These are phyloP conservation scores for Scenedesmus sp. DNA, from an alignment of 163 green algal species.

Conservation along the genomic window DNA sequence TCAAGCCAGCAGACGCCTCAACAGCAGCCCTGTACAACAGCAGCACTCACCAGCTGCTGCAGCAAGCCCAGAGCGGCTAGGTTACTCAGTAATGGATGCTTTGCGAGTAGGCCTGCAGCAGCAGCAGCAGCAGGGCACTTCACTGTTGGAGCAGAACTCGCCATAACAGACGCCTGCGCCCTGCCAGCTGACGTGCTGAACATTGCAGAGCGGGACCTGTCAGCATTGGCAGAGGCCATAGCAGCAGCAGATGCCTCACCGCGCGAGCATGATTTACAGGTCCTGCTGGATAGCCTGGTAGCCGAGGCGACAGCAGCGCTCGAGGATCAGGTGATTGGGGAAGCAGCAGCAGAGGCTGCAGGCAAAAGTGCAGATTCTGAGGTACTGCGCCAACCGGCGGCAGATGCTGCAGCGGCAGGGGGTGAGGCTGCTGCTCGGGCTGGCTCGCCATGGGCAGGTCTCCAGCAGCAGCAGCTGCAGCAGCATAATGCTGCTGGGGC, in stretches of 20 bases:
- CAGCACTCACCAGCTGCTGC: neutral
- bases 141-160: neutral
- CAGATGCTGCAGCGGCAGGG: neutral
- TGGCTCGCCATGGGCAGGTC: neutral
- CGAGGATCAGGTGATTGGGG: neutral
- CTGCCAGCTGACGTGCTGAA: constrained; percentile 11
- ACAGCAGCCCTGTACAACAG: neutral
- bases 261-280: neutral
- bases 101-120: neutral
- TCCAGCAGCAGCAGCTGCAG: constrained; percentile 6
- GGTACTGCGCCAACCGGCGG: no score
- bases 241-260: neutral
- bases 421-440: neutral
- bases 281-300: constrained; percentile 20
- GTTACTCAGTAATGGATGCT: neutral
- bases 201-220: constrained; percentile 31
- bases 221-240: constrained; percentile 32
- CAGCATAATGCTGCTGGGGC: neutral
- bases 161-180: neutral
- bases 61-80: neutral
- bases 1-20: neutral
- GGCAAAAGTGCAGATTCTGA: neutral
- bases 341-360: neutral
- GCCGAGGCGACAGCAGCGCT: neutral
- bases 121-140: constrained; percentile 26